These are phyloP conservation scores for Coleophoma cylindrospora DNA, from an alignment of 2,329 filamentous ascomycete genomes.

Conservation along the genomic window DNA sequence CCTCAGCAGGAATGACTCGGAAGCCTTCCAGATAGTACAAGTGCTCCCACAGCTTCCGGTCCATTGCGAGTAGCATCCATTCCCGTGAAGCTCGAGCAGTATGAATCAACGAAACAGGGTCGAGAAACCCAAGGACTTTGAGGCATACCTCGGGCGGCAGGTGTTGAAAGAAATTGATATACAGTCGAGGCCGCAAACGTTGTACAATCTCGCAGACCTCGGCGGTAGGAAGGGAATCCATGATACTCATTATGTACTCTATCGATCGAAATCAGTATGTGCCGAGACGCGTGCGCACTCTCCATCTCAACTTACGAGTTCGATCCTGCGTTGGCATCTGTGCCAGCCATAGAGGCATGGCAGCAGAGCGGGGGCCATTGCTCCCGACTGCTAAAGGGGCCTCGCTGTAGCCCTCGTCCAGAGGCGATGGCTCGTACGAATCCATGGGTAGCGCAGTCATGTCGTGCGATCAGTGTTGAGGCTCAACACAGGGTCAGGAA, in stretches of 20 bases:
- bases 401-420: slow-evolving; percentile 30
- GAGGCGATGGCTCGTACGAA: slow-evolving; percentile 20
- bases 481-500: too few relatives aligned
- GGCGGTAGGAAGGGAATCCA: slow-evolving; percentile 75
- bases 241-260: slow-evolving; percentile 78
- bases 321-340: slow-evolving; percentile 19
- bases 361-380: background rate
- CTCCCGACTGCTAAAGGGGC: slow-evolving; percentile 21
- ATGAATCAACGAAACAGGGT: slow-evolving; percentile 72
- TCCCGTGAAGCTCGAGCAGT: slow-evolving; percentile 73
- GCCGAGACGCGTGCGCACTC: background rate
- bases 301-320: slow-evolving; percentile 16
- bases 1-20: slow-evolving; percentile 63
- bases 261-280: slow-evolving; percentile 2
- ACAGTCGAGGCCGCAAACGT: slow-evolving; percentile 73
- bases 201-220: slow-evolving; percentile 77
- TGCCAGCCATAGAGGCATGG: slow-evolving; percentile 17
- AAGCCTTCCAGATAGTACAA: slow-evolving; percentile 85
- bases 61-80: slow-evolving; percentile 78
- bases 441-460: background rate
- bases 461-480: background rate
- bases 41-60: slow-evolving; percentile 80
- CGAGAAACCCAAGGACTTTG: slow-evolving; percentile 82
- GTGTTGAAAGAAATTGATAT: slow-evolving; percentile 85
- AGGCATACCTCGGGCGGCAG: slow-evolving; percentile 89